These are phyloP conservation scores for Cadophora gregata DNA, from an alignment of 2,329 filamentous ascomycete genomes.

Conservation along the genomic window DNA sequence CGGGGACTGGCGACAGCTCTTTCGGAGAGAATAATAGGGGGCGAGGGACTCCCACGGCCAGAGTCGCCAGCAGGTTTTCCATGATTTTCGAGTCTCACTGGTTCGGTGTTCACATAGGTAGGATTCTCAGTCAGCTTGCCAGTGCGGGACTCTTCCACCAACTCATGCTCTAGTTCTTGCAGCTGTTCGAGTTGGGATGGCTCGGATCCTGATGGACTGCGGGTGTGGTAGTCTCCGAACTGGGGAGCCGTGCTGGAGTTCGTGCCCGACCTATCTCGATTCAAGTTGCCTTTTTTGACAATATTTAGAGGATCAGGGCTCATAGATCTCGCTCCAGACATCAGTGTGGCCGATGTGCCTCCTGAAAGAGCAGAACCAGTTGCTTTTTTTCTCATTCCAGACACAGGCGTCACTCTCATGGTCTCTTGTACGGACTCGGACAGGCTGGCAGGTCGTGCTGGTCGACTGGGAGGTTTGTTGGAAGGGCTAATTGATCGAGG, in stretches of 20 bases:
- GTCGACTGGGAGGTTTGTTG: neutral
- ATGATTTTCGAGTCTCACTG: neutral
- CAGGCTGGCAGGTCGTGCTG: conserved; percentile 8
- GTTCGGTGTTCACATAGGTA: neutral
- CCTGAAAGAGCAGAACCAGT: neutral
- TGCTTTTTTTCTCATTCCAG: neutral
- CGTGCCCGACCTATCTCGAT: conserved; percentile 1
- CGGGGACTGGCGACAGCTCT: neutral
- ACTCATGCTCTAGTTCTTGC: neutral
- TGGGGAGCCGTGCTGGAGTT: neutral
- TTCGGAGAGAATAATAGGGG: neutral
- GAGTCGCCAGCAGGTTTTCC: neutral
- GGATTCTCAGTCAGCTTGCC: neutral
- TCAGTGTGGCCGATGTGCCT: neutral
- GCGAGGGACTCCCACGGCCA: neutral
- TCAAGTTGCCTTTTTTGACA: neutral
- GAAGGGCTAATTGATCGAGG: neutral
- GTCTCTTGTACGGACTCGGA: conserved; percentile 12
- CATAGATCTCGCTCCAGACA: neutral
- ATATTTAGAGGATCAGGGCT: conserved; percentile 6
- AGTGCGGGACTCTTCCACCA: neutral
- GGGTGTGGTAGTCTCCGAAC: neutral
- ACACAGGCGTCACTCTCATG: neutral
- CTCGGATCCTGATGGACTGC: conserved; percentile 1
- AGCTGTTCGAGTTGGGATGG: neutral